Percentiles rank a stretch among this genome's conserved stretches.
Conservation (phyloP, 495 filamentous ascomycete genomes). For the Podospora pseudocomata region DNA sequence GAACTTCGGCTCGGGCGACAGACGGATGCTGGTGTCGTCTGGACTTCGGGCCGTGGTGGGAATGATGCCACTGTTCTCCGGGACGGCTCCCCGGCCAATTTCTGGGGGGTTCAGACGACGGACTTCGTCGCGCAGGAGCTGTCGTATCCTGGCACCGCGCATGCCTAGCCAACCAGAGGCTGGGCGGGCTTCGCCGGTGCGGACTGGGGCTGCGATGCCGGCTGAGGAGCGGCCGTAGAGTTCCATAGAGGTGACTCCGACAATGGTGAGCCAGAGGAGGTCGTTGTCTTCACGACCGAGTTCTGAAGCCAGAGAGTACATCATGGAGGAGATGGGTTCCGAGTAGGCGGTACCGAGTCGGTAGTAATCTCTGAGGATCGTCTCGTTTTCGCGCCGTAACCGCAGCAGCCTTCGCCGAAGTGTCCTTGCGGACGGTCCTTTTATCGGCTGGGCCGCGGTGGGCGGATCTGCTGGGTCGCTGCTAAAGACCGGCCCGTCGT, state of each 20-base stretch:
- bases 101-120: slow-evolving; percentile 87
- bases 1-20: slow-evolving; percentile 93
- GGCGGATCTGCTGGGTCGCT: slow-evolving; percentile 45
- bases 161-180: slow-evolving; percentile 71
- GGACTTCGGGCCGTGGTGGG: slow-evolving; percentile 84
- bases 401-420: slow-evolving; percentile 70
- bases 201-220: slow-evolving; percentile 70
- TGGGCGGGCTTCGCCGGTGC: slow-evolving; percentile 49
- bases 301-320: slow-evolving; percentile 93
- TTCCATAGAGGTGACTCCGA: slow-evolving; percentile 87
- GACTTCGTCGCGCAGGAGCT: slow-evolving; percentile 88
- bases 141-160: slow-evolving; percentile 77
- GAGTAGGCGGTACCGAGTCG: slow-evolving; percentile 82
- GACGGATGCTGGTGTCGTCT: slow-evolving; percentile 84
- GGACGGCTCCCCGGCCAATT: slow-evolving; percentile 45
- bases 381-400: slow-evolving; percentile 72
- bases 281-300: slow-evolving; percentile 96
- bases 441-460: slow-evolving; percentile 55
- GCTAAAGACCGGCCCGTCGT: slow-evolving; percentile 40
- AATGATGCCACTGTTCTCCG: slow-evolving; percentile 70
- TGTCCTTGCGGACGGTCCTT: slow-evolving; percentile 59
- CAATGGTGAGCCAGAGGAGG: slow-evolving; percentile 88
- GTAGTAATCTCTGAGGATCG: slow-evolving; percentile 73
- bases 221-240: slow-evolving; percentile 82
- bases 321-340: slow-evolving; percentile 86